A percentile compares a stretch with the other conserved stretches of the same genome.
Conservation (phyloP, 352 stramenopile genomes). For the Globisporangium lucens region DNA sequence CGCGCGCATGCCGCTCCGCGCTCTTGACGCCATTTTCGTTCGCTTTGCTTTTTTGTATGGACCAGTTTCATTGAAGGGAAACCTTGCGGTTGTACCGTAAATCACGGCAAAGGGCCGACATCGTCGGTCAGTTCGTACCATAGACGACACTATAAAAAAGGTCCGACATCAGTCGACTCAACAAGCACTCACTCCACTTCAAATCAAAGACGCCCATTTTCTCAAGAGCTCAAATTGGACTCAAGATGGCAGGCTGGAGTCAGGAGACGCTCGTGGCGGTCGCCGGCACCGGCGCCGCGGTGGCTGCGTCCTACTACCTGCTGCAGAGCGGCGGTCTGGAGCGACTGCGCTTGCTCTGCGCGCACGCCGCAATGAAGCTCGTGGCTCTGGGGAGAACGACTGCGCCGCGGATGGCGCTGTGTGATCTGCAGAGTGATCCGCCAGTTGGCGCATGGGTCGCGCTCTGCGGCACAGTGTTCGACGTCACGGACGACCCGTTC, state of each 20-base stretch:
- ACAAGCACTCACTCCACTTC: not conserved
- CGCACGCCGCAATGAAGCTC: constrained; percentile 1
- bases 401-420: constrained; percentile 19
- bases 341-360: not conserved
- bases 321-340: not conserved
- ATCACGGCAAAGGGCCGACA: too few species aligned
- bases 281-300: not conserved
- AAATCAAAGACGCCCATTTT: not conserved
- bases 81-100: too few species aligned
- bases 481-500: constrained; percentile 48
- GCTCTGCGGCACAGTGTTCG: constrained; percentile 50
- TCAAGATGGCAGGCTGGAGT: constrained; percentile 7
- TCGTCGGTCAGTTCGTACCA: too few species aligned
- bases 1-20: too few species aligned
- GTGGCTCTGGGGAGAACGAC: not conserved
- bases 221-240: not conserved
- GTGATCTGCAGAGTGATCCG: constrained; percentile 21
- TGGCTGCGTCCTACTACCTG: constrained; percentile 6
- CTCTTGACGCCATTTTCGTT: too few species aligned
- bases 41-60: too few species aligned
- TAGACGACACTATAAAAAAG: not conserved
- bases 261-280: constrained; percentile 6
- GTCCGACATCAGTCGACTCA: not conserved
- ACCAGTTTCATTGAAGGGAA: too few species aligned
- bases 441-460: constrained; percentile 37